Base-by-base conservation (phyloP, 345 rosid species). In the Ceriops zippeliana region DNA sequence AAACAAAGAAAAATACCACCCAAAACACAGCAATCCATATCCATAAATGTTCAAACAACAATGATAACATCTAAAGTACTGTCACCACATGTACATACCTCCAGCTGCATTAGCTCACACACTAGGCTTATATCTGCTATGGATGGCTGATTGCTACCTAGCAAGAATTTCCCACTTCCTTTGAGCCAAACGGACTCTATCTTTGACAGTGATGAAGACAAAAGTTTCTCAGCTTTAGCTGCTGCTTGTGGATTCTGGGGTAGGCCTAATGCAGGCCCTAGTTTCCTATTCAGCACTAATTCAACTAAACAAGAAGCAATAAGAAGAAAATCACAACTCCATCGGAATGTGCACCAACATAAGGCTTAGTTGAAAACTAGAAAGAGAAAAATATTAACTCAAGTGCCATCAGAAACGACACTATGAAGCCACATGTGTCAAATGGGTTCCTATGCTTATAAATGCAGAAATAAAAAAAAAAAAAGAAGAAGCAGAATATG, bases 51-150 rank as follows among this genome's bases (percentile, higher is more conserved):
- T 42, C 15, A 4, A 13, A 42, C 49, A 42, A 42, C 47, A 42
- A 42, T 3, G 5, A 42, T 42, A 3, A 42, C 0, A 38, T 10
- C 46, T 38, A 9, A 54, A 13, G 11, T 54, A 27, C 28, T 15
- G 26, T 52, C 58, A 58, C 35, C 47, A 51, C 26, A 62, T 32
- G 52, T 42, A 65, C 58, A 52, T 79, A 89, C 95, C 91, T 89
- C 88, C 61, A 89, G 85, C 69, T 87, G 96, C 89, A 78, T 89
- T 70, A 90, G 71, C 75, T 90, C 93, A 67, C 96, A 93, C 8
- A 85, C 89, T 28, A 93, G 89, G 86, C 88, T 86, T 59, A 93
- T 83, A 80, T 93, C 97, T 62, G 96, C 97, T 70, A 93, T 83
- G 17, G 96, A 84, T 49, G 93, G 93, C 68, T 86, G 96, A 82